Evolutionary conservation across 2,329 filamentous ascomycete genomes (phyloP), one percentile per base, ranked within the genome.

Genomic region (Lithohypha guttulata): DNA sequence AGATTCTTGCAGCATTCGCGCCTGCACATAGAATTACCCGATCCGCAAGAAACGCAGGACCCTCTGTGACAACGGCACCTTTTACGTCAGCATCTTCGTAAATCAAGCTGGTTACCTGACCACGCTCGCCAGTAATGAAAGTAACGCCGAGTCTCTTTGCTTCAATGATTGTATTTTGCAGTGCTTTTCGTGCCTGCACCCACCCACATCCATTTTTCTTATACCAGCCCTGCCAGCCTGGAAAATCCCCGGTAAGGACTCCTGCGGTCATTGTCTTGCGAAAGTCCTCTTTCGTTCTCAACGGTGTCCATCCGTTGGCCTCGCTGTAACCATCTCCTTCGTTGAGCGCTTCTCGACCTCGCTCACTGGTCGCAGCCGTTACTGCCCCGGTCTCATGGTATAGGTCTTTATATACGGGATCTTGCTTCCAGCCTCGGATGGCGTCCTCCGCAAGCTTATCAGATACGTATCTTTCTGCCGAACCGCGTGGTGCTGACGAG

Each of bases 101-200:
- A 6, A 66, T 49, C 3, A 68, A 44, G 1, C 51, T 50, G 14
- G 51, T 51, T 2, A 66, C 64, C 7, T 55, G 53, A 8, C 63
- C 64, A 48, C 54, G 52, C 2, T 53, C 30, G 50, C 62, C 66
- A 2, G 63, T 63, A 11, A 71, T 53, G 34, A 72, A 69, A 1
- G 49, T 55, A 1, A 65, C 70, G 3, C 70, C 70, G 6, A 71
- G 44, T 20, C 57, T 55, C 38, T 58, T 46, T 1, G 68, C 65
- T 47, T 71, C 69, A 1, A 51, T 49, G 17, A 61, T 62, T 2
- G 66, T 62, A 21, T 65, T 62, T 27, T 61, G 43, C 42, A 75
- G 53, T 0, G 68, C 67, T 23, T 68, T 68, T 9, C 62, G 57
- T 3, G 72, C 70, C 46, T 68, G 66, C 2, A 73, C 66, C 70